These are phyloP conservation scores for Blastobotrys proliferans DNA, from an alignment of 1,139 yeast genomes.

Conservation along the genomic window DNA sequence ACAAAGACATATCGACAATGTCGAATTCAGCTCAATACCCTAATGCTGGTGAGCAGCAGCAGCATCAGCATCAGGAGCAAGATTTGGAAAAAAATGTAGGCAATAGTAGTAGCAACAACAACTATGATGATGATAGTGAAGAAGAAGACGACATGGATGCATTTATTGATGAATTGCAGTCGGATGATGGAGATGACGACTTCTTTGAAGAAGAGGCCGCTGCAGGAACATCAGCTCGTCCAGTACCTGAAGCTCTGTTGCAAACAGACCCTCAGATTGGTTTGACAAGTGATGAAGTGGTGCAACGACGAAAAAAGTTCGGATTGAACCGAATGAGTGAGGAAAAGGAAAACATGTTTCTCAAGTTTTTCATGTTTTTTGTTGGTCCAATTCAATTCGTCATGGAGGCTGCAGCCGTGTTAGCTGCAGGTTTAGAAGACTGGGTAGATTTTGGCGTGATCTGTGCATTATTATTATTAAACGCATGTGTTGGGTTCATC, in stretches of 20 bases:
- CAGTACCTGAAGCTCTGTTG: constrained; percentile 85
- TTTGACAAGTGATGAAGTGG: constrained; percentile 75
- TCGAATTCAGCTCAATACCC: too few species aligned
- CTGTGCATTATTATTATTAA: constrained; percentile 79
- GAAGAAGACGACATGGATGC: constrained; percentile 87
- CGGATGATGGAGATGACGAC: constrained; percentile 60
- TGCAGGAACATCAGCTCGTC: constrained; percentile 45
- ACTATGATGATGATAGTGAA: constrained; percentile 48
- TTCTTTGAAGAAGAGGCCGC: constrained; percentile 50
- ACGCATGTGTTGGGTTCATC: constrained; percentile 93
- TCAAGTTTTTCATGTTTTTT: constrained; percentile 88
- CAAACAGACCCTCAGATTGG: constrained; percentile 84
- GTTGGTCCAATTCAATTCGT: constrained; percentile 99
- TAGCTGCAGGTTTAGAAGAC: constrained; percentile 97
- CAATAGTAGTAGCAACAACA: too few species aligned
- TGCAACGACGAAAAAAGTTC: constrained; percentile 85
- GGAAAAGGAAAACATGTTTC: constrained; percentile 76
- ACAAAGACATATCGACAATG: too few species aligned
- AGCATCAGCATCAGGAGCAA: not conserved
- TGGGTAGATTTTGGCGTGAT: constrained; percentile 99
- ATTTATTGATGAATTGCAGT: constrained; percentile 83
- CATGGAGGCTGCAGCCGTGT: constrained; percentile 95
- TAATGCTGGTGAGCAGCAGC: too few species aligned
- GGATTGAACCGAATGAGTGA: constrained; percentile 96
- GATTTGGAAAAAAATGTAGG: constrained; percentile 1